These are phyloP conservation scores for Lachancea sp. DNA, from an alignment of 805 yeast species.

Conservation along the genomic window DNA sequence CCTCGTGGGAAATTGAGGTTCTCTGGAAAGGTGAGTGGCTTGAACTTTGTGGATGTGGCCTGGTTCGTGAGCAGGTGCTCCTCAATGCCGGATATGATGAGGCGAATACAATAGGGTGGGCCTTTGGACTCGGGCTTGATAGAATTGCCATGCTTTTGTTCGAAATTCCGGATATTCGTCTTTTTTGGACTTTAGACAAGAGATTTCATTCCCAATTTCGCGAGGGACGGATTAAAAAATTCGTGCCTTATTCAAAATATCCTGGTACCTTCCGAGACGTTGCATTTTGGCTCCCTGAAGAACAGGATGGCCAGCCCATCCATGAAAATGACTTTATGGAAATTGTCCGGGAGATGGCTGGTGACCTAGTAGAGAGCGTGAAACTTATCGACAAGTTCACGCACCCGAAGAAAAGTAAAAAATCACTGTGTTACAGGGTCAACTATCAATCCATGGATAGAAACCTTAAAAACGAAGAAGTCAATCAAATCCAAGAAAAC, in stretches of 20 bases:
- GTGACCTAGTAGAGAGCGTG: conserved; percentile 86
- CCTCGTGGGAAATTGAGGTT: conserved; percentile 97
- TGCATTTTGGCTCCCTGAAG: conserved; percentile 78
- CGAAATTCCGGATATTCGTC: conserved; percentile 90
- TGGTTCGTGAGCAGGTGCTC: conserved; percentile 73
- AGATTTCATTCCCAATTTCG: conserved; percentile 70
- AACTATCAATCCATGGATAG: conserved; percentile 96
- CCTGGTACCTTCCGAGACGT: conserved; percentile 85
- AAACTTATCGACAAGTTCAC: conserved; percentile 70
- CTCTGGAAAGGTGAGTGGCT: conserved; percentile 99
- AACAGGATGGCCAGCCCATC: conserved; percentile 32
- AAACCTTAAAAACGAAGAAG: conserved; percentile 76
- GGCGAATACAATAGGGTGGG: conserved; percentile 78
- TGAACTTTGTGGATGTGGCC: conserved; percentile 94
- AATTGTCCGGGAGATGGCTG: conserved; percentile 74
- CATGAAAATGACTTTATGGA: conserved; percentile 95
- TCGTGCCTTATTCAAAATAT: conserved; percentile 83
- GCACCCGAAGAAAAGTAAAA: conserved; percentile 74
- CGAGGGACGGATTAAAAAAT: conserved; percentile 57
- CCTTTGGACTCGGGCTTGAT: conserved; percentile 93
- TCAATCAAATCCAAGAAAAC: conserved; percentile 62
- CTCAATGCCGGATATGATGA: conserved; percentile 59
- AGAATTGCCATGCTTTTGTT: conserved; percentile 92
- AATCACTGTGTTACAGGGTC: conserved; percentile 81
- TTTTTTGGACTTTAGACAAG: conserved; percentile 84